phyloP scores from a whole-genome alignment of 257 asterid species.

The Cordia subcordata region DNA sequence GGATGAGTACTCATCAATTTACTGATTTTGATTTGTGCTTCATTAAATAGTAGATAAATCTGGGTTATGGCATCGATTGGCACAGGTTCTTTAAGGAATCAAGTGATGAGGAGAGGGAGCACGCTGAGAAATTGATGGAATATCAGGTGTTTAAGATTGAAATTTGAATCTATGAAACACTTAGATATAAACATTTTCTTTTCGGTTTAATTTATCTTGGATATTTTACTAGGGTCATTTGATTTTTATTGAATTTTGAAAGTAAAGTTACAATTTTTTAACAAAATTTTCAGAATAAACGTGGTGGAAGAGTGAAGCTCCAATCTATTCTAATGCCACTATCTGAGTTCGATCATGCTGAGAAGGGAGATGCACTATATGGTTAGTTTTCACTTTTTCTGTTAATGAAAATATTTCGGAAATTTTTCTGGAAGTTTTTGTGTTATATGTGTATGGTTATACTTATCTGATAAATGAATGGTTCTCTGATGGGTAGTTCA shows the following conservation, averaged over 20 bases:
- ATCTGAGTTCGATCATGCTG: constrained; percentile 22
- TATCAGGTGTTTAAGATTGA: constrained; percentile 1
- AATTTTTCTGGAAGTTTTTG: no score
- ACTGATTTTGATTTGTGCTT: not conserved
- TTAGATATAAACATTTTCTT: no score
- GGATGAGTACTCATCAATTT: no score
- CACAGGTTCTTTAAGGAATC: constrained; percentile 8
- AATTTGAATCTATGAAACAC: not conserved
- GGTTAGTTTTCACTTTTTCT: constrained; percentile 5
- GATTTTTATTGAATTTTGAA: not conserved
- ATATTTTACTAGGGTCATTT: no score
- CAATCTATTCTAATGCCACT: constrained; percentile 19
- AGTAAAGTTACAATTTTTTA: not conserved
- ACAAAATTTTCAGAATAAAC: not conserved
- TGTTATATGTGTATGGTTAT: not conserved
- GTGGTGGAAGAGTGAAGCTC: constrained; percentile 23
- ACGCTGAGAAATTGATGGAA: constrained; percentile 5
- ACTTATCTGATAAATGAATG: constrained; percentile 25
- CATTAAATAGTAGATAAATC: not conserved
- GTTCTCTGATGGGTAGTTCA: constrained; percentile 7
- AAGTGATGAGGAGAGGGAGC: constrained; percentile 1
- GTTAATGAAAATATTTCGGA: not conserved
- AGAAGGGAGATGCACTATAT: constrained; percentile 25
- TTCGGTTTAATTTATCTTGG: not conserved
- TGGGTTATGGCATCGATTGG: not conserved